Conservation (phyloP, 495 filamentous ascomycete genomes). For the Talaromyces borbonicus region DNA sequence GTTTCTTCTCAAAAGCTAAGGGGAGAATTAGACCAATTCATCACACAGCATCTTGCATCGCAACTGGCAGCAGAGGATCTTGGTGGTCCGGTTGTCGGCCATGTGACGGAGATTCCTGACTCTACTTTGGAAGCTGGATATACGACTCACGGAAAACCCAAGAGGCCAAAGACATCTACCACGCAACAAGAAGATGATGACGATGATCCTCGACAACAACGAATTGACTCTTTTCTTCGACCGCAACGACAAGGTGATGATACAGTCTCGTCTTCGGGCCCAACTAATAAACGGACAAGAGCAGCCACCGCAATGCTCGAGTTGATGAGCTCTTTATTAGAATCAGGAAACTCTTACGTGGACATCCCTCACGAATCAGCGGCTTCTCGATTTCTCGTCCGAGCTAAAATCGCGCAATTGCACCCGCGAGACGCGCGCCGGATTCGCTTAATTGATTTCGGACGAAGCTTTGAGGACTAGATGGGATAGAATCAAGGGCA, state of each 20-base stretch:
- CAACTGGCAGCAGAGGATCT: constrained; percentile 84
- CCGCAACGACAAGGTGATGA: constrained; percentile 28
- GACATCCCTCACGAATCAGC: constrained; percentile 66
- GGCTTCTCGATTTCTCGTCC: constrained; percentile 69
- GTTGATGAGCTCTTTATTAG: constrained; percentile 54
- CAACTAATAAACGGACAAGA: constrained; percentile 48
- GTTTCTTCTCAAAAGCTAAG: constrained; percentile 47
- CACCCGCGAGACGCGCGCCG: constrained; percentile 72
- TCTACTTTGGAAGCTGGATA: constrained; percentile 57
- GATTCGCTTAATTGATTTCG: constrained; percentile 76
- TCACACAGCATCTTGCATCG: constrained; percentile 58
- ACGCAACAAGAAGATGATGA: constrained; percentile 33
- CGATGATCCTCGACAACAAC: constrained; percentile 36
- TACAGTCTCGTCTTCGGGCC: constrained; percentile 16
- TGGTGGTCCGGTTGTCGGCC: constrained; percentile 76
- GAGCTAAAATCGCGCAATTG: constrained; percentile 77
- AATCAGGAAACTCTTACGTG: constrained; percentile 57
- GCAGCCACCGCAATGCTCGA: constrained; percentile 57
- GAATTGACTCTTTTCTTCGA: constrained; percentile 64
- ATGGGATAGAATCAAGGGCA: too few species aligned
- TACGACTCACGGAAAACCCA: constrained; percentile 59
- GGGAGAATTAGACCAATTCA: constrained; percentile 58
- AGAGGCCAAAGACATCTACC: constrained; percentile 42
- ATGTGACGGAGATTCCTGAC: constrained; percentile 54
- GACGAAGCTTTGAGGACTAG: constrained; percentile 59